Evolutionary conservation across 495 filamentous ascomycete genomes (phyloP).

Genomic region (Hypoxylon lenormandii): DNA sequence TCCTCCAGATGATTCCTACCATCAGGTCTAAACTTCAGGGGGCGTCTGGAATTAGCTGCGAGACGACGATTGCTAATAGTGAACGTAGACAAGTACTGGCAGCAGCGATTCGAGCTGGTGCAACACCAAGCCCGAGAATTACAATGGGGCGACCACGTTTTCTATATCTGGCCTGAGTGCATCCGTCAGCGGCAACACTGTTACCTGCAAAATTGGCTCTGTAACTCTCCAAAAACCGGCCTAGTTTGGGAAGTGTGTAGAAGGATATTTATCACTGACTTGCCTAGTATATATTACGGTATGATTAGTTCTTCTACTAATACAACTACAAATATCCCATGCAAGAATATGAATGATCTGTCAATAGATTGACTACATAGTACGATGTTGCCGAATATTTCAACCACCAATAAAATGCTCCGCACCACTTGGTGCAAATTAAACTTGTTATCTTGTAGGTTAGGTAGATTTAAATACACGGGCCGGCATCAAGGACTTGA

Average conservation of each 20-base stretch:
- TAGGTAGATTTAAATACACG: too few relatives aligned
- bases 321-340: too few relatives aligned
- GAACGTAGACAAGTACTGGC: slow-evolving; percentile 40
- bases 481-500: too few relatives aligned
- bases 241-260: slow-evolving; percentile 3
- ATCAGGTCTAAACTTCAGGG: background rate
- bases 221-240: slow-evolving; percentile 49
- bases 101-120: slow-evolving; percentile 49
- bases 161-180: slow-evolving; percentile 48
- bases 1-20: slow-evolving; percentile 6
- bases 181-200: slow-evolving; percentile 49
- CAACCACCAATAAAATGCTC: slow-evolving; percentile 8
- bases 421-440: background rate
- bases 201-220: slow-evolving; percentile 53
- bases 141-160: slow-evolving; percentile 52
- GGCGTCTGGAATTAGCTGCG: too few relatives aligned
- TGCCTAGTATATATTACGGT: too few relatives aligned
- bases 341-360: background rate
- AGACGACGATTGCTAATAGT: slow-evolving; percentile 6
- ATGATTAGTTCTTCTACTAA: too few relatives aligned
- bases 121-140: slow-evolving; percentile 53
- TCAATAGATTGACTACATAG: background rate
- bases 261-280: background rate
- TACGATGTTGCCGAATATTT: slow-evolving; percentile 9
- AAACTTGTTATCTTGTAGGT: too few relatives aligned